Percentiles rank a stretch among this genome's conserved stretches.
phyloP scores from a whole-genome alignment of 495 filamentous ascomycete species.

The Talaromyces thailandensis region DNA sequence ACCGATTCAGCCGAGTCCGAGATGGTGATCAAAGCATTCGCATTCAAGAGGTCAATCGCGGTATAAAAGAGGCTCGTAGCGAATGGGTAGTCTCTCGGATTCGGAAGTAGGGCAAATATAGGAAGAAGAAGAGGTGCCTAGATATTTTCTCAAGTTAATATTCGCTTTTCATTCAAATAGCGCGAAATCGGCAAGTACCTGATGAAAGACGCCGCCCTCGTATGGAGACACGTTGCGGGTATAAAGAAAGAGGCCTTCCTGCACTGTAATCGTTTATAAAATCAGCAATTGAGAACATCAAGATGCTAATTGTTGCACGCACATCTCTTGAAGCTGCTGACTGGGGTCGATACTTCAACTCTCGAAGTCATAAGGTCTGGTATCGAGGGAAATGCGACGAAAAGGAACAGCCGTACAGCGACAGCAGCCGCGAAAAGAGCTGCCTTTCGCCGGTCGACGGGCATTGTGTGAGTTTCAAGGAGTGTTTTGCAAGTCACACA shows the following conservation, averaged over 20 bases:
- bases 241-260: conserved; percentile 94
- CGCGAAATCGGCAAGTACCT: conserved; percentile 50
- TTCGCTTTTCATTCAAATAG: too few relatives aligned
- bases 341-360: conserved; percentile 93
- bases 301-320: conserved; percentile 21
- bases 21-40: conserved; percentile 72
- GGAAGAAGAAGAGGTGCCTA: conserved; percentile 85
- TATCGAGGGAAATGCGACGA: conserved; percentile 71
- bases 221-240: conserved; percentile 95
- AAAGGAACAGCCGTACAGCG: conserved; percentile 70
- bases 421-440: conserved; percentile 69
- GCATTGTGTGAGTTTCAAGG: conserved; percentile 30
- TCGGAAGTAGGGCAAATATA: conserved; percentile 79
- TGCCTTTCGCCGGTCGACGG: conserved; percentile 64
- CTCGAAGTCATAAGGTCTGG: conserved; percentile 80
- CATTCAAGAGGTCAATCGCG: conserved; percentile 71
- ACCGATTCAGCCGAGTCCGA: conserved; percentile 74
- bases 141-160: background rate
- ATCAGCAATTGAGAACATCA: background rate
- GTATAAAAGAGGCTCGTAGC: conserved; percentile 76
- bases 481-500: background rate
- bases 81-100: conserved; percentile 51
- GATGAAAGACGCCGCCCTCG: conserved; percentile 95
- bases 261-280: conserved; percentile 50
- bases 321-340: conserved; percentile 97